Evolutionary conservation across 2,329 filamentous ascomycete species (phyloP).

Genomic region (Cladosporium sp.): DNA sequence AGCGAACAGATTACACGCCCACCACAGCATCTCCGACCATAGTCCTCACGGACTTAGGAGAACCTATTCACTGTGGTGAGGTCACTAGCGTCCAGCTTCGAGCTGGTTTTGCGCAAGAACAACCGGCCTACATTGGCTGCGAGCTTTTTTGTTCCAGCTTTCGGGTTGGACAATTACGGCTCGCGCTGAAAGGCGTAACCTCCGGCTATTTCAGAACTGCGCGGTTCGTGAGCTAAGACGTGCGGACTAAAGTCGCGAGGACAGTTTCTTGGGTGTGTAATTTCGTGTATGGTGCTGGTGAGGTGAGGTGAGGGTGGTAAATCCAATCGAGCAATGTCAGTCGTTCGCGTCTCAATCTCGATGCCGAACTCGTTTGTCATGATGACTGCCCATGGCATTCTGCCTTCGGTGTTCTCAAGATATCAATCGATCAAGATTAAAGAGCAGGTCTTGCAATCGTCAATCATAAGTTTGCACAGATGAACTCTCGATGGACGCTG

Average conservation of each 20-base stretch:
- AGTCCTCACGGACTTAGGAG: not conserved
- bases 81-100: slow-evolving; percentile 22
- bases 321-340: too few species aligned
- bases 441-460: too few species aligned
- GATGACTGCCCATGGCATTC: too few species aligned
- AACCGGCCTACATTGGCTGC: not conserved
- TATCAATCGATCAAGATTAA: too few species aligned
- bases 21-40: slow-evolving; percentile 17
- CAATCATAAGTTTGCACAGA: too few species aligned
- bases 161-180: not conserved
- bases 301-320: too few species aligned
- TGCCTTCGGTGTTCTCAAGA: too few species aligned
- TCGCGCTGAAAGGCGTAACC: slow-evolving; percentile 10
- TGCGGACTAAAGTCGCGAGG: slow-evolving; percentile 32
- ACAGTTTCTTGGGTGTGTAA: slow-evolving; percentile 17
- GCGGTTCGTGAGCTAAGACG: slow-evolving; percentile 21
- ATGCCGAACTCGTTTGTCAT: too few species aligned
- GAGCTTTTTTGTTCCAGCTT: not conserved
- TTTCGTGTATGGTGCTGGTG: too few species aligned
- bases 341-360: too few species aligned
- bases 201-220: slow-evolving; percentile 32
- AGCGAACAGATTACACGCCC: slow-evolving; percentile 32
- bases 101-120: slow-evolving; percentile 18
- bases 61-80: slow-evolving; percentile 23
- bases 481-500: too few species aligned